Evolutionary conservation across 192 early-diverging fungal genomes (phyloP), one percentile per base, ranked within the genome.

Genomic region (Coemansia sp.): DNA sequence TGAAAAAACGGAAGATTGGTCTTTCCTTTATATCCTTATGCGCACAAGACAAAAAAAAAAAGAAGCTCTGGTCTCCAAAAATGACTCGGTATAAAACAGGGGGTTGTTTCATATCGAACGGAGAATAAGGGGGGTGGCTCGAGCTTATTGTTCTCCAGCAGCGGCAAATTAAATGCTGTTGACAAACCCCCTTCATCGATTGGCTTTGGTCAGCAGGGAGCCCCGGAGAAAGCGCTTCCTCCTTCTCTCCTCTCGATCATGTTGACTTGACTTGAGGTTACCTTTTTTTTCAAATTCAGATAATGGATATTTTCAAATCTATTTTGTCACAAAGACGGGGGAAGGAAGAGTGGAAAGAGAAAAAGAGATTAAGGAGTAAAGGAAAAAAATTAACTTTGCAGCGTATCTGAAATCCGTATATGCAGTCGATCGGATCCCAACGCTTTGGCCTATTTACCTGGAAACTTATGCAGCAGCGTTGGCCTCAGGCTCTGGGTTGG

Each of bases 401-500:
- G 48, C 48, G 13, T 45, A 45, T 45, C 42, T 45, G 42, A 13
- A 45, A 17, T 45, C 14, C 42, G 42, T n/a, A 45, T 45, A 45
- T 45, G 42, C 42, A 45, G 4, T 5, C 10, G 22, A 50, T 50
- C 48, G 13, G 42, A 50, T 50, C 43, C 14, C 1, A 14, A 14
- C 43, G 22, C 42, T 45, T 13, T 6, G 22, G 2, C 22, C 3
- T 46, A 46, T 14, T 46, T 46, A 17, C 6, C 10, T 50, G 7
- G 4, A 22, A 22, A 19, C 22, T 9, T 20, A 19, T 7, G 20
- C 48, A 20, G 19, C 22, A 4, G 19, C 7, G 5, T 50, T 25
- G 48, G 48, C 48, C 20, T 25, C 48, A 5, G 48, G 48, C 48
- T 50, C 48, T 50, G 48, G 48, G 48, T 23, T 50, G 48, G 42